Conservation (phyloP, 2,329 filamentous ascomycete genomes). For the Pseudopithomyces chartarum region DNA sequence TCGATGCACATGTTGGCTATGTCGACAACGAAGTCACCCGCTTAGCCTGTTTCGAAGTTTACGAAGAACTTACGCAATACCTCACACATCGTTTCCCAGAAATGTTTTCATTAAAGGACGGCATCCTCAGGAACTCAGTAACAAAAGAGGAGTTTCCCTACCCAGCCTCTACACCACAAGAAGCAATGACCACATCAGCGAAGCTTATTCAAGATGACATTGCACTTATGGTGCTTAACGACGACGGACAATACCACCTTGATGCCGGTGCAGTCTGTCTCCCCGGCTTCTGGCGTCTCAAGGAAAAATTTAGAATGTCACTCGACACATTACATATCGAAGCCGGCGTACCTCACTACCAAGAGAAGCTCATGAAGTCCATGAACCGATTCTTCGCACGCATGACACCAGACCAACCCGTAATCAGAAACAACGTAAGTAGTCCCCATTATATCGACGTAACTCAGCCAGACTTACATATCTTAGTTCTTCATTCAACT, state of each 20-base stretch:
- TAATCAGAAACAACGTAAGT: constrained; percentile 10
- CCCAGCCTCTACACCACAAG: constrained; percentile 2
- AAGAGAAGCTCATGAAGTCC: constrained; percentile 9
- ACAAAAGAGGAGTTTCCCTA: constrained; percentile 8
- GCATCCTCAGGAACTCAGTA: constrained; percentile 2
- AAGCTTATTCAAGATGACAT: constrained; percentile 9
- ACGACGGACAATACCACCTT: constrained; percentile 10
- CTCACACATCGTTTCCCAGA: constrained; percentile 11
- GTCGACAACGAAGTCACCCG: constrained; percentile 8
- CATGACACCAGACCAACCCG: constrained; percentile 9
- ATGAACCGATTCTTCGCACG: constrained; percentile 10
- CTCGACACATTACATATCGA: constrained; percentile 12
- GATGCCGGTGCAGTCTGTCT: constrained; percentile 12
- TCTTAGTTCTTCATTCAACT: constrained; percentile 11
- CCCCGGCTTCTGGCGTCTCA: constrained; percentile 10
- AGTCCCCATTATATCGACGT: not conserved
- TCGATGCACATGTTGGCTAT: constrained; percentile 6
- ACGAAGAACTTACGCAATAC: constrained; percentile 4
- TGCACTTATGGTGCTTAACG: constrained; percentile 8
- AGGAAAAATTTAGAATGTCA: constrained; percentile 11
- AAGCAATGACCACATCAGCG: constrained; percentile 7
- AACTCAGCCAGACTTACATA: not conserved
- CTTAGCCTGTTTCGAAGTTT: constrained; percentile 5
- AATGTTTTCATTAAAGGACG: constrained; percentile 4
- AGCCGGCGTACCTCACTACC: constrained; percentile 10